A percentile compares a stretch with the other conserved stretches of the same genome.
Evolutionary conservation across 306 rosid species (phyloP).

Genomic region (Trifolium fragiferum): DNA sequence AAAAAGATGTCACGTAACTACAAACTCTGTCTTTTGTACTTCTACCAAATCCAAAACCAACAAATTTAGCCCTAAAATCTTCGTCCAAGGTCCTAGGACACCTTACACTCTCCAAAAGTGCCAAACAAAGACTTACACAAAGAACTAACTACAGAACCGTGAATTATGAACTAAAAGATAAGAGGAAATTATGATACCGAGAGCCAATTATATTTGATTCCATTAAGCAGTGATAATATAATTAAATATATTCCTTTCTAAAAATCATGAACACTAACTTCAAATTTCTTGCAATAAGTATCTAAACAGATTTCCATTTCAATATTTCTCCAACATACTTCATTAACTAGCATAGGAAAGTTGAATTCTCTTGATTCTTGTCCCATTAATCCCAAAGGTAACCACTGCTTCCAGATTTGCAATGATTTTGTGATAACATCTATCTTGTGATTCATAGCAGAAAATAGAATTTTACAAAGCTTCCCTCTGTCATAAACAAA

Average conservation of each 20-base stretch:
- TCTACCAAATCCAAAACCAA: conserved; percentile 12
- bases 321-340: no score
- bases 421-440: no score
- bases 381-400: no score
- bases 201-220: conserved; percentile 1
- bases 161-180: conserved; percentile 1
- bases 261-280: not conserved
- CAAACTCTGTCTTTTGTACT: conserved; percentile 14
- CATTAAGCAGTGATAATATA: conserved; percentile 1
- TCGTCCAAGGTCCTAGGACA: not conserved
- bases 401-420: no score
- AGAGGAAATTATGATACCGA: not conserved
- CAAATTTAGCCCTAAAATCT: conserved; percentile 14
- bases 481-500: no score
- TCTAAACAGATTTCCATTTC: conserved; percentile 25
- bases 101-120: conserved; percentile 6
- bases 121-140: conserved; percentile 16
- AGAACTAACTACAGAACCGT: not conserved
- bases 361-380: no score
- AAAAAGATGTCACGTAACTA: not conserved
- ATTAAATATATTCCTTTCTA: not conserved
- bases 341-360: no score
- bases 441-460: no score
- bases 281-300: conserved; percentile 14
- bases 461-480: no score